phyloP scores from a whole-genome alignment of 371 early-diverging fungal species.

The Umbelopsis sp. region DNA sequence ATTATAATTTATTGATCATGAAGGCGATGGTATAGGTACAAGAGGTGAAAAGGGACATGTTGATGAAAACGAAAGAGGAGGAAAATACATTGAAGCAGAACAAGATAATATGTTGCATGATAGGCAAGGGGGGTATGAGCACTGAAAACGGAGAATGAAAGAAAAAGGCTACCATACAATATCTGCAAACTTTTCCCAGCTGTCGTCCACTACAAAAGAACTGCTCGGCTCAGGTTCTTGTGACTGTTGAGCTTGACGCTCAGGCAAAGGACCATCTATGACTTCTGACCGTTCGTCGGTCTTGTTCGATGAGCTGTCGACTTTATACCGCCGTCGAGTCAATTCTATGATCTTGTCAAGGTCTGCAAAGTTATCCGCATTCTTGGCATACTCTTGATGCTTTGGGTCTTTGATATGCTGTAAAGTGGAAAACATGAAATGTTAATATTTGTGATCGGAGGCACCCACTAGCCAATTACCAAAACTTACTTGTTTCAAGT shows the following conservation, averaged over 20 bases:
- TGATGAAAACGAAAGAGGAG: background rate
- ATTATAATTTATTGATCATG: background rate
- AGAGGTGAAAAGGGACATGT: background rate
- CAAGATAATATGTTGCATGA: background rate
- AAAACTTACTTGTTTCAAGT: constrained; percentile 34
- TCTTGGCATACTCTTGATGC: constrained; percentile 38
- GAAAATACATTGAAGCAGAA: background rate
- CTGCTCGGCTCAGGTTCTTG: constrained; percentile 18
- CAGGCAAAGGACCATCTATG: constrained; percentile 12
- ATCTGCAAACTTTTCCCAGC: constrained; percentile 17
- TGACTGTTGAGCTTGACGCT: background rate
- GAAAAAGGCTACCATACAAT: constrained; percentile 8
- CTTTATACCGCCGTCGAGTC: constrained; percentile 32
- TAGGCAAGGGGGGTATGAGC: background rate
- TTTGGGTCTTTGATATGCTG: constrained; percentile 40
- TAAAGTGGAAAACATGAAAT: constrained; percentile 1
- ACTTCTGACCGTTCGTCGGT: background rate
- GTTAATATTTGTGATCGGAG: background rate
- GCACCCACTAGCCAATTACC: background rate
- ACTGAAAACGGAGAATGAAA: background rate
- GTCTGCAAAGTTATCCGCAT: constrained; percentile 40
- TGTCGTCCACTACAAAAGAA: constrained; percentile 5
- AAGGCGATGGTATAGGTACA: background rate
- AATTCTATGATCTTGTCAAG: constrained; percentile 37
- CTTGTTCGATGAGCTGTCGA: background rate